These are phyloP conservation scores for Polychaeton citri DNA, from an alignment of 2,329 filamentous ascomycete genomes.

Conservation along the genomic window DNA sequence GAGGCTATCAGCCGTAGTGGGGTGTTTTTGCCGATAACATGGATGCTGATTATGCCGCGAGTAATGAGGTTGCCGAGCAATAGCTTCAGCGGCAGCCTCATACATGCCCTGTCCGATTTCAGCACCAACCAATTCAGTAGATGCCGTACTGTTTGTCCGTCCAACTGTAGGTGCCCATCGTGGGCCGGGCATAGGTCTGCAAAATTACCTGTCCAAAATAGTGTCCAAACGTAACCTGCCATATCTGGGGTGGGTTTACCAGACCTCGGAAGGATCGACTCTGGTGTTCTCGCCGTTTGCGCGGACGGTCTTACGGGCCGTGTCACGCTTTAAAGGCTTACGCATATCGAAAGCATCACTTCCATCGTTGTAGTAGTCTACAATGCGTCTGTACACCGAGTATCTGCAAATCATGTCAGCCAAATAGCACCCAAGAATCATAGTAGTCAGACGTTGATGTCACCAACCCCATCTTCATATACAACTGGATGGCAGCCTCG, in stretches of 20 bases:
- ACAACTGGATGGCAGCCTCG: constrained; percentile 72
- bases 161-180: too few relatives aligned
- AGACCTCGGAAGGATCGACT: constrained; percentile 77
- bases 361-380: constrained; percentile 88
- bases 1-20: too few relatives aligned
- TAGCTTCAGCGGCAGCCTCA: too few relatives aligned
- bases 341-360: constrained; percentile 98
- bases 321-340: constrained; percentile 75
- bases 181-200: too few relatives aligned
- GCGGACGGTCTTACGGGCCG: constrained; percentile 60
- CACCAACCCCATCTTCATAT: constrained; percentile 68
- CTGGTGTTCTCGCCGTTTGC: constrained; percentile 65
- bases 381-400: constrained; percentile 74
- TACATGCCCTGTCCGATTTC: too few relatives aligned
- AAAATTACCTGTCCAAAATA: too few relatives aligned
- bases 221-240: too few relatives aligned
- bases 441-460: not conserved
- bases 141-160: too few relatives aligned
- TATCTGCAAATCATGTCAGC: constrained; percentile 33
- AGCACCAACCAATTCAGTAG: too few relatives aligned
- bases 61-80: too few relatives aligned
- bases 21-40: too few relatives aligned
- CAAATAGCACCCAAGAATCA: not conserved
- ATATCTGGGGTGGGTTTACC: constrained; percentile 40
- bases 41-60: too few relatives aligned